phyloP scores from a whole-genome alignment of 2,329 filamentous ascomycete genomes.

The Colletotrichum brevisporum region DNA sequence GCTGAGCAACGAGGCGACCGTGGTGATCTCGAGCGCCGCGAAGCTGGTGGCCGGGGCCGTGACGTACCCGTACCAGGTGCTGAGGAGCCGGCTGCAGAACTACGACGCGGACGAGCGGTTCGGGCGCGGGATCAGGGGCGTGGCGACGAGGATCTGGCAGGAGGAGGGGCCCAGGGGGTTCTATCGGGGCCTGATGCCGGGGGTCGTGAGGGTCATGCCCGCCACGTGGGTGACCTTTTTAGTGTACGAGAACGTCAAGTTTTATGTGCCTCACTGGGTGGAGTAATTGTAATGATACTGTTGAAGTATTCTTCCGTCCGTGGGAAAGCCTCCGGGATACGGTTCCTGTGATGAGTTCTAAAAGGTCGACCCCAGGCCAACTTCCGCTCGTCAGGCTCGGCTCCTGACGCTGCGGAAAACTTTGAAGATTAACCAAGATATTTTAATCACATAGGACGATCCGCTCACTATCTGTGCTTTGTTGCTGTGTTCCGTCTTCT shows the following conservation, averaged over 20 bases:
- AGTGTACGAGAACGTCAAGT: constrained; percentile 94
- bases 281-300: constrained; percentile 21
- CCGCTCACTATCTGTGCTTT: no score
- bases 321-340: no score
- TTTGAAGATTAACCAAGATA: no score
- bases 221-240: constrained; percentile 97
- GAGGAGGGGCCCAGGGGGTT: constrained; percentile 88
- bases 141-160: constrained; percentile 79
- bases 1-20: constrained; percentile 80
- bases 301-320: neutral
- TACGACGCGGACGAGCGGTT: constrained; percentile 85
- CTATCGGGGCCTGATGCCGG: constrained; percentile 91
- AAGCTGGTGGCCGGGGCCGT: constrained; percentile 91
- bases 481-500: no score
- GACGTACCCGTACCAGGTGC: constrained; percentile 96
- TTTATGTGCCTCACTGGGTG: constrained; percentile 68
- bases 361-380: no score
- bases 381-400: no score
- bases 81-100: constrained; percentile 89
- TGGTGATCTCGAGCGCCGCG: constrained; percentile 83
- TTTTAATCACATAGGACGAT: no score
- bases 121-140: constrained; percentile 78
- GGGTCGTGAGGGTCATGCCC: constrained; percentile 90
- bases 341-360: no score
- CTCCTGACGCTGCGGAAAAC: no score